A percentile compares a stretch with the other conserved stretches of the same genome.
These are phyloP conservation scores for Toxicodendron radicans DNA, from an alignment of 345 rosid species.

Conservation along the genomic window DNA sequence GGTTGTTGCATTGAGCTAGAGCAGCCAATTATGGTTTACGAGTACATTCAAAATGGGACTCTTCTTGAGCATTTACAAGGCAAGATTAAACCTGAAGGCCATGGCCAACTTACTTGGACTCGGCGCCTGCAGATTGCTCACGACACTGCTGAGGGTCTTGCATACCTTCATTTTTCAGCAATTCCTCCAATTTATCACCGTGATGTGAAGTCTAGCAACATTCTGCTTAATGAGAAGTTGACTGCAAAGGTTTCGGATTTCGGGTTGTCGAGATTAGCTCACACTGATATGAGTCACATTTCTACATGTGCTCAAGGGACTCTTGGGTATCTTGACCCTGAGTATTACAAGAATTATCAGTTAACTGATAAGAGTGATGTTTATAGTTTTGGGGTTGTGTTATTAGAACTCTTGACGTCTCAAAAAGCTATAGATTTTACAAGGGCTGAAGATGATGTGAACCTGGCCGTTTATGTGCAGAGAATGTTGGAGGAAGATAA, in stretches of 20 bases:
- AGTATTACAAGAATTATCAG: constrained; percentile 46
- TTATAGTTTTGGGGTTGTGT: constrained; percentile 55
- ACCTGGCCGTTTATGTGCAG: constrained; percentile 40
- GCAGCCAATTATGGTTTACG: constrained; percentile 54
- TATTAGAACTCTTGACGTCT: constrained; percentile 48
- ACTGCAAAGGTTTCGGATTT: constrained; percentile 52
- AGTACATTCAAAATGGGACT: constrained; percentile 40
- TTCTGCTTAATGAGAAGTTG: constrained; percentile 44
- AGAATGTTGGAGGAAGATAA: constrained; percentile 43
- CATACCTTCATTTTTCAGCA: constrained; percentile 49
- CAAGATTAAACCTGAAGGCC: background rate
- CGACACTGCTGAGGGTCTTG: constrained; percentile 43
- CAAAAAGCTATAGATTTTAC: constrained; percentile 46
- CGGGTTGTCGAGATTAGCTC: constrained; percentile 49
- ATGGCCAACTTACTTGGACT: constrained; percentile 26
- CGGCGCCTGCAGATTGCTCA: constrained; percentile 43
- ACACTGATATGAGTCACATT: constrained; percentile 44
- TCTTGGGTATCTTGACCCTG: constrained; percentile 50
- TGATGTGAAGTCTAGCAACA: constrained; percentile 56
- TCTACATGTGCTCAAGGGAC: constrained; percentile 60
- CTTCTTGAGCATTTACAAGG: constrained; percentile 41
- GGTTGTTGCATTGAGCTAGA: constrained; percentile 57
- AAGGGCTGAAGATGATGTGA: constrained; percentile 44
- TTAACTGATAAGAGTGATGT: constrained; percentile 58
- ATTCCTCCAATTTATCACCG: constrained; percentile 49